Conservation (phyloP, 208 protist genomes). For the Endotrypanum monterogeii region DNA sequence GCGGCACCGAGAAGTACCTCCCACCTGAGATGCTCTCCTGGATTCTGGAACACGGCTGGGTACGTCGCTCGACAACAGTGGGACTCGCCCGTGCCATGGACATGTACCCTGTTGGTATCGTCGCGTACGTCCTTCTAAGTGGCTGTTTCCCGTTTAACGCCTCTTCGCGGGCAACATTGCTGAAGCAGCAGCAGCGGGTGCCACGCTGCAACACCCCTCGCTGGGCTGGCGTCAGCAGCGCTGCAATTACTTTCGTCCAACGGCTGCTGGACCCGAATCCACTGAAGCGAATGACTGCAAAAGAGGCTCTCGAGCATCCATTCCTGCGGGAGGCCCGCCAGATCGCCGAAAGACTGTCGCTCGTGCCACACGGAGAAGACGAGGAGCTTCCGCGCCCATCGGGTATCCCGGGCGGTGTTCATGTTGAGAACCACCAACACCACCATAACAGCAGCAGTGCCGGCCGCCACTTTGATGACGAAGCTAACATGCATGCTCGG, state of each 20-base stretch:
- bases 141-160: conserved; percentile 85
- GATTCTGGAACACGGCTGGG: conserved; percentile 57
- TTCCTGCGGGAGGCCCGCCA: conserved; percentile 52
- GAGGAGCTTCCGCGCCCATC: conserved; percentile 10
- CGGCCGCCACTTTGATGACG: not conserved
- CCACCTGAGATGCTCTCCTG: conserved; percentile 77
- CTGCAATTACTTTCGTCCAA: conserved; percentile 72
- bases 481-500: not conserved
- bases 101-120: conserved; percentile 75
- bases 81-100: conserved; percentile 62
- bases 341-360: conserved; percentile 48
- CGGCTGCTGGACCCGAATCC: conserved; percentile 67
- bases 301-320: conserved; percentile 65
- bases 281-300: conserved; percentile 43
- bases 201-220: conserved; percentile 66
- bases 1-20: conserved; percentile 81
- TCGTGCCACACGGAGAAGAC: conserved; percentile 52
- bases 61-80: conserved; percentile 42
- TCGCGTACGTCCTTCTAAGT: conserved; percentile 83
- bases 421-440: not conserved
- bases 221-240: conserved; percentile 58
- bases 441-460: not conserved
- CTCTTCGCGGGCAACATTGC: conserved; percentile 51
- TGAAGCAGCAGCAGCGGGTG: conserved; percentile 69
- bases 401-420: not conserved